Conservation (phyloP, 805 yeast species). For the Clavispora phyllophila region DNA sequence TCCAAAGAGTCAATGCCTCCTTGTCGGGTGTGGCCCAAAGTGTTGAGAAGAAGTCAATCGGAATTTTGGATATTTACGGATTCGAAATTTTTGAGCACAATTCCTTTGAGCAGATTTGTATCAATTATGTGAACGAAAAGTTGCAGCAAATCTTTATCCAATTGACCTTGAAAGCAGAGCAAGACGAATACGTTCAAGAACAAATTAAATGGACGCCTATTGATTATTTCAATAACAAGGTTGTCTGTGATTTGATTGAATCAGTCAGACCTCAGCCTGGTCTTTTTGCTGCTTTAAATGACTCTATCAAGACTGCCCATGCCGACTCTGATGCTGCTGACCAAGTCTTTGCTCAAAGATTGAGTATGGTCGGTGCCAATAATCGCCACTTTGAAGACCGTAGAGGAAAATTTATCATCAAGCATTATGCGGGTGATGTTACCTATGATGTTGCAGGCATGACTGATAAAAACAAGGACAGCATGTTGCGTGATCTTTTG, state of each 20-base stretch:
- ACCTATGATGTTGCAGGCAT: constrained; percentile 82
- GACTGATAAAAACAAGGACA: constrained; percentile 97
- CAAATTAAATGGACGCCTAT: constrained; percentile 97
- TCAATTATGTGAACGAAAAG: constrained; percentile 93
- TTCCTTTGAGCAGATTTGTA: constrained; percentile 92
- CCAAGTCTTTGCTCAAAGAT: constrained; percentile 88
- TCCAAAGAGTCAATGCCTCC: constrained; percentile 80
- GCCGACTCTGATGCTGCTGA: constrained; percentile 97
- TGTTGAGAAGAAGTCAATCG: constrained; percentile 60
- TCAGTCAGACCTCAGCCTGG: constrained; percentile 89
- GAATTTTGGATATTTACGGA: constrained; percentile 93
- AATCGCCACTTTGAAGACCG: constrained; percentile 90
- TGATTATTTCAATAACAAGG: constrained; percentile 90
- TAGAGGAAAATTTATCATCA: constrained; percentile 78
- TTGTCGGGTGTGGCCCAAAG: constrained; percentile 42
- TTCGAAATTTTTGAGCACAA: constrained; percentile 94
- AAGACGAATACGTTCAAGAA: constrained; percentile 94
- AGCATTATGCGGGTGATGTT: constrained; percentile 98
- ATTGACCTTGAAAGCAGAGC: constrained; percentile 92
- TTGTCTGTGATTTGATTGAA: constrained; percentile 95
- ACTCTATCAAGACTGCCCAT: constrained; percentile 96
- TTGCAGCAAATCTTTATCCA: constrained; percentile 95
- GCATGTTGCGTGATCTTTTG: constrained; percentile 79
- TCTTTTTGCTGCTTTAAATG: constrained; percentile 91
- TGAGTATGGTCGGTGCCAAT: constrained; percentile 68